Evolutionary conservation across 768 basidiomycete species (phyloP), one percentile per base, ranked within the genome.

Genomic region (Pisolithus tinctorius): DNA sequence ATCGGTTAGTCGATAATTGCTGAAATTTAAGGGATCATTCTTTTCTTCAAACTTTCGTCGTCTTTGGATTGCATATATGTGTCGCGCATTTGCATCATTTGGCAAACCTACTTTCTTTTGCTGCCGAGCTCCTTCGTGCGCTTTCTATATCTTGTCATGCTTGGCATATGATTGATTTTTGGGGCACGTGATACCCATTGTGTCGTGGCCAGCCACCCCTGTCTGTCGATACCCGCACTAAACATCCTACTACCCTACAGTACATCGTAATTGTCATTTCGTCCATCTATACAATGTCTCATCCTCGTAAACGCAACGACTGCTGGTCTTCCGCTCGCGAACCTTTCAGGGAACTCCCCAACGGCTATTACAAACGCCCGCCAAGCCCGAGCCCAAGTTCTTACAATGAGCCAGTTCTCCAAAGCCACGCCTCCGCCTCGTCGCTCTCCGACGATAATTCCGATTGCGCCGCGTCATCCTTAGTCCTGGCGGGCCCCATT

Each of bases 1-100:
- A 82, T 64, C 74, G 67, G 25, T 36, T 67, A 43, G 62, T 58
- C 14, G 66, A 66, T 23, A 62, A 57, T 46, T 67, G 66, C 45
- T 67, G 46, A 67, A 31, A 34, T 13, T 34, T 34, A 13, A 34
- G 4, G 11, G 4, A 34, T 34, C 31, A 3, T 34, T 13, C 5
- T 34, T 34, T 34, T 34, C 30, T 34, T 34, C 34, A 4, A 13
- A 13, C 34, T 34, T 41, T 13, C 10, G 23, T 41, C 7, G 17
- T 23, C 23, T 17, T 40, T 41, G 40, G 17, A 20, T 8, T 11
- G 2, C n/a, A 17, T 41, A 13, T 11, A 17, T 41, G 7, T 23
- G 40, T 20, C 17, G 17, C 29, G 30, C 17, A 29, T 27, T 20
- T 20, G 9, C 13, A 8, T 50, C 17, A 34, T 17, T 34, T 14